These are phyloP conservation scores for Aspergillus fijiensis DNA, from an alignment of 2,329 filamentous ascomycete species.

Conservation along the genomic window DNA sequence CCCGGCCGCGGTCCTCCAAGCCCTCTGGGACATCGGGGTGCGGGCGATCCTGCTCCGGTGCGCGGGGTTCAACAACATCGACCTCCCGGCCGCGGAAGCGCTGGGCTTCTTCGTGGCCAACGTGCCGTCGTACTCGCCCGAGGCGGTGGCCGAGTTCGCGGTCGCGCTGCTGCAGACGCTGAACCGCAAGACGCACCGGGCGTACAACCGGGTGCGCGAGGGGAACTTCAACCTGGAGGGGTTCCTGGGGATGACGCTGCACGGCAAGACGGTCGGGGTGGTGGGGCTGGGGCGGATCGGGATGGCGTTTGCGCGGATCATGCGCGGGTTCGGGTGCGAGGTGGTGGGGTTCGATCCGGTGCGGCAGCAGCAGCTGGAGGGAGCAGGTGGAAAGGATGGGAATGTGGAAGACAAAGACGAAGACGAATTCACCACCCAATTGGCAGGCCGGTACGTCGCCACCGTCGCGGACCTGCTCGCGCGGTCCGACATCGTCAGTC, in stretches of 20 bases:
- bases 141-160: conserved; percentile 69
- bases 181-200: conserved; percentile 66
- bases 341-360: conserved; percentile 63
- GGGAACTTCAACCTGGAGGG: conserved; percentile 68
- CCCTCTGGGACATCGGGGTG: conserved; percentile 53
- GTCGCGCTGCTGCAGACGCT: conserved; percentile 67
- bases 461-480: conserved; percentile 54
- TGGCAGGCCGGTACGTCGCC: conserved; percentile 51
- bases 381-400: too few relatives aligned
- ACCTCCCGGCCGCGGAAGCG: conserved; percentile 55
- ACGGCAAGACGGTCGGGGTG: conserved; percentile 66
- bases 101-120: conserved; percentile 63
- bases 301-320: conserved; percentile 60
- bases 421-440: neutral
- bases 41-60: conserved; percentile 64
- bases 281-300: conserved; percentile 67
- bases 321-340: conserved; percentile 64
- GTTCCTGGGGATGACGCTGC: conserved; percentile 56
- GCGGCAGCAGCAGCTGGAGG: conserved; percentile 33
- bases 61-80: conserved; percentile 68
- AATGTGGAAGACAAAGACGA: neutral
- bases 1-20: conserved; percentile 51
- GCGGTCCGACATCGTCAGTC: conserved; percentile 60
- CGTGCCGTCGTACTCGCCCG: conserved; percentile 67
- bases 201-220: conserved; percentile 67